Evolutionary conservation across 768 basidiomycete species (phyloP).

Genomic region (Filobasidium floriforme): DNA sequence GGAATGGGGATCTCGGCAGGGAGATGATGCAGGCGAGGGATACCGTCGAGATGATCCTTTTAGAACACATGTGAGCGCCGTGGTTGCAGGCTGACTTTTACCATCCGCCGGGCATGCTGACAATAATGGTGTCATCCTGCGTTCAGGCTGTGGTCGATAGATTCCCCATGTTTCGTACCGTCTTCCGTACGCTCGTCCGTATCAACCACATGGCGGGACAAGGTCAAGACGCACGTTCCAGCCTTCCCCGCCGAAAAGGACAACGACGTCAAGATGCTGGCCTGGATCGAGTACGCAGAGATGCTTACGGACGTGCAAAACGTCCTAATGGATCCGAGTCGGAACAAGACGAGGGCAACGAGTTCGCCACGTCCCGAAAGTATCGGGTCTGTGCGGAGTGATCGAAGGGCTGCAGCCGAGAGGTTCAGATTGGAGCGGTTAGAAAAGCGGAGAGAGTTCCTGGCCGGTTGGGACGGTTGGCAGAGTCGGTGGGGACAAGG

Average conservation of each 20-base stretch:
- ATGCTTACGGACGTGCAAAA: slow-evolving; percentile 26
- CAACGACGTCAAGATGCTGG: slow-evolving; percentile 37
- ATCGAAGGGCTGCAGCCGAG: background rate
- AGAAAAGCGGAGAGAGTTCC: slow-evolving; percentile 8
- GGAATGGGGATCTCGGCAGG: slow-evolving; percentile 2
- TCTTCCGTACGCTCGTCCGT: slow-evolving; percentile 9
- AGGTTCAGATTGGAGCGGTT: background rate
- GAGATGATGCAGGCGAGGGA: slow-evolving; percentile 16
- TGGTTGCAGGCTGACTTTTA: background rate
- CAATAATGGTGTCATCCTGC: background rate
- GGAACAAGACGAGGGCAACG: background rate
- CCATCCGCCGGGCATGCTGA: background rate
- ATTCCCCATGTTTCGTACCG: slow-evolving; percentile 12
- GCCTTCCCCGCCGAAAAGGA: slow-evolving; percentile 22
- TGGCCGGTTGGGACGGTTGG: slow-evolving; percentile 18
- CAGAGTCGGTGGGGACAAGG: slow-evolving; percentile 17
- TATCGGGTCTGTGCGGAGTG: background rate
- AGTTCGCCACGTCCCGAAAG: too few species aligned
- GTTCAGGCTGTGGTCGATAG: slow-evolving; percentile 2
- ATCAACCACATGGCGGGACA: slow-evolving; percentile 16
- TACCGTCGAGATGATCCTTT: slow-evolving; percentile 10
- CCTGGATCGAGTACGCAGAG: slow-evolving; percentile 43
- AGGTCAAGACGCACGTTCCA: slow-evolving; percentile 2
- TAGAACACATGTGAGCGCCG: slow-evolving; percentile 22
- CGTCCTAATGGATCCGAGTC: background rate